Percentiles rank a stretch among this genome's conserved stretches.
Evolutionary conservation across 345 rosid genomes (phyloP).

Genomic region (Raphanus raphanistrum): DNA sequence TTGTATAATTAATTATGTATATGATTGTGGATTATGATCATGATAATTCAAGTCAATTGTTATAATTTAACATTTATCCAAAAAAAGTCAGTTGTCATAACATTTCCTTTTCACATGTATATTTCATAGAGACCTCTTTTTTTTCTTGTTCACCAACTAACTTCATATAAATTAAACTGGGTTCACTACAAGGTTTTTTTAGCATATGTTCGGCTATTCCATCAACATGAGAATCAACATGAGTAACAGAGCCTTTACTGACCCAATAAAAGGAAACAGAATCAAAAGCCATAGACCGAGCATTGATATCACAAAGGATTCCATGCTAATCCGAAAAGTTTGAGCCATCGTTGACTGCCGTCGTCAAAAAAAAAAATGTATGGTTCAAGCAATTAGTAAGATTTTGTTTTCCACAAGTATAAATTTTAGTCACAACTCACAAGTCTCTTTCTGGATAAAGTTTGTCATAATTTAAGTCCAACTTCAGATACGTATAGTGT

Average conservation of each 20-base stretch:
- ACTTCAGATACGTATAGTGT: neutral
- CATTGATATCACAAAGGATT: too few species aligned
- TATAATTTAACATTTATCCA: neutral
- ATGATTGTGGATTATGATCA: neutral
- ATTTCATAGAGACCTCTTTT: slow-evolving; percentile 1
- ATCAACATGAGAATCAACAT: too few species aligned
- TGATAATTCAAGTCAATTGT: neutral
- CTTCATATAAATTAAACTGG: too few species aligned
- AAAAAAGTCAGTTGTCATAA: neutral
- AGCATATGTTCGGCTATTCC: too few species aligned
- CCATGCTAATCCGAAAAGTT: too few species aligned
- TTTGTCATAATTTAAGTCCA: neutral
- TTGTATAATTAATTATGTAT: neutral
- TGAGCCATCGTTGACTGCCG: too few species aligned
- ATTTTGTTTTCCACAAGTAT: neutral
- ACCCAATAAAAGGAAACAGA: too few species aligned
- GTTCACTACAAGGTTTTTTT: too few species aligned
- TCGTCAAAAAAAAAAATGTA: neutral
- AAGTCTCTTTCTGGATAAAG: neutral
- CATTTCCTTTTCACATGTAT: slow-evolving; percentile 2
- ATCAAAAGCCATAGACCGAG: too few species aligned
- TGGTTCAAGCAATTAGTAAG: neutral
- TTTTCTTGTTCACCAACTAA: too few species aligned
- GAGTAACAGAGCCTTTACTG: too few species aligned
- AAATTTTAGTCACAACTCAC: neutral